Evolutionary conservation across 176 grass and related monocot species (phyloP).

Genomic region (Alloteropsis semialata): DNA sequence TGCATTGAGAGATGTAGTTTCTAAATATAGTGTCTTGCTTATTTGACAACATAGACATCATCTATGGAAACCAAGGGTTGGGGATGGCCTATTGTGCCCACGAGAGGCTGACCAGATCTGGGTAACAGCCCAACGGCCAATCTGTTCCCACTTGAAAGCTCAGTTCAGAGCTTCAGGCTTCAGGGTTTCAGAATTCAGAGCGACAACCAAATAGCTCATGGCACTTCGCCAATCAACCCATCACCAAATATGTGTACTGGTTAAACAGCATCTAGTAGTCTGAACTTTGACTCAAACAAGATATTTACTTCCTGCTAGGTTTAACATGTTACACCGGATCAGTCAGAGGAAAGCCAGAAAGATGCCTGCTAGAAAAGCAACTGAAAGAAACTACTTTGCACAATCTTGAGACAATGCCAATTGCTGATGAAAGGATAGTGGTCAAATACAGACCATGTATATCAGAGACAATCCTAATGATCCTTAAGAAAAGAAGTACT

Average conservation of each 20-base stretch:
- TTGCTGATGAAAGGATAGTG: background rate
- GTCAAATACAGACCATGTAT: background rate
- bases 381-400: background rate
- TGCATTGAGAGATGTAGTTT: no score
- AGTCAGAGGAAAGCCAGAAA: background rate
- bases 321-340: background rate
- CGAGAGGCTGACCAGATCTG: conserved; percentile 38
- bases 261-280: background rate
- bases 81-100: conserved; percentile 31
- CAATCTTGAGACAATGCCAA: background rate
- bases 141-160: background rate
- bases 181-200: background rate
- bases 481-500: conserved; percentile 1
- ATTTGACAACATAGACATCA: no score
- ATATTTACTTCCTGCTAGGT: no score
- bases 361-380: background rate
- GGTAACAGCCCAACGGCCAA: conserved; percentile 16
- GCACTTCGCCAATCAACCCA: background rate
- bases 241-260: background rate
- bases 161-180: background rate
- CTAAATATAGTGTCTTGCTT: no score
- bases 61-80: no score
- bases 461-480: background rate
- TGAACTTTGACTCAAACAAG: no score
- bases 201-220: background rate